A percentile compares a stretch with the other conserved stretches of the same genome.
Conservation (phyloP, 176 grass and related monocot species). For the Oryza meyeriana region DNA sequence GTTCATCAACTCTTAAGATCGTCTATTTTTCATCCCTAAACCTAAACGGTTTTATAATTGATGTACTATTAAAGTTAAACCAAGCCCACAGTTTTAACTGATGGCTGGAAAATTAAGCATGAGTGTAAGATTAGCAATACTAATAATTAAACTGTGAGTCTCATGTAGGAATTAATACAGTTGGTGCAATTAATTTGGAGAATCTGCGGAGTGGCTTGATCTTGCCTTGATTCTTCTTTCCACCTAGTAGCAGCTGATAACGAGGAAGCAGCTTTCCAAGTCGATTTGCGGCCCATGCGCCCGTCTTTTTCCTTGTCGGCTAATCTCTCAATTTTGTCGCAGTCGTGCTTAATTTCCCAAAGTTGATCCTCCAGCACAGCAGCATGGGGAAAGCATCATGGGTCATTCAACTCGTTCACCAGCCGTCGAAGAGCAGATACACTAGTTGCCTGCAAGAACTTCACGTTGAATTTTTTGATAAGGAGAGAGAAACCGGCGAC, state of each 20-base stretch:
- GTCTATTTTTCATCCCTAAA: too few species aligned
- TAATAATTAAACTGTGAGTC: background rate
- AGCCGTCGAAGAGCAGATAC: too few species aligned
- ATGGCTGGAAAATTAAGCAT: background rate
- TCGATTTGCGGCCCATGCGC: background rate
- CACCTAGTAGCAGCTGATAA: too few species aligned
- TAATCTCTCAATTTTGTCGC: background rate
- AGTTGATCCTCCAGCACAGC: background rate
- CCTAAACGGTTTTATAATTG: too few species aligned
- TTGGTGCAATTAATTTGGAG: background rate
- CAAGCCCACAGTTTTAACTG: too few species aligned
- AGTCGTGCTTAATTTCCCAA: background rate
- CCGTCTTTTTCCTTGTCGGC: background rate
- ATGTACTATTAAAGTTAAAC: too few species aligned
- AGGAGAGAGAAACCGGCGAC: too few species aligned
- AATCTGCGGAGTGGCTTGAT: background rate
- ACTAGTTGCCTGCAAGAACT: too few species aligned
- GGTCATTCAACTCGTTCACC: background rate
- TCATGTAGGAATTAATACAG: background rate
- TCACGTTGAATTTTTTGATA: too few species aligned
- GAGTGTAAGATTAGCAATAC: too few species aligned
- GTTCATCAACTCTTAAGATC: too few species aligned
- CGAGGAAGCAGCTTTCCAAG: background rate
- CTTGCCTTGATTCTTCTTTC: too few species aligned
- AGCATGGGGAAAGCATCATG: background rate